Conservation (phyloP, 106 monocot species). For the Platanthera zijinensis region DNA sequence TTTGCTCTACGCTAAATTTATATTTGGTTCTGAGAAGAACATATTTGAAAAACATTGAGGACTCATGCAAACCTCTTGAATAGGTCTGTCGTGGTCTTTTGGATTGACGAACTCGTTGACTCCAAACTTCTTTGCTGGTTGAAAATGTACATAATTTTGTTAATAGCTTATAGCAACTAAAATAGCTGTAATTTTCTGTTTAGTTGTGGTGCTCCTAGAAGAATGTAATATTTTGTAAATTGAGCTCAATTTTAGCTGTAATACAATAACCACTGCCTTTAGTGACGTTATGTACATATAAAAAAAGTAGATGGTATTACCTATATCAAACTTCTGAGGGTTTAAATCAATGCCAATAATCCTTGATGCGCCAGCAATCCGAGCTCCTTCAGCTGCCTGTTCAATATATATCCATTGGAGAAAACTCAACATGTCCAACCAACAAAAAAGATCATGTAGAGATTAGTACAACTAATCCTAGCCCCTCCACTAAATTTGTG, state of each 20-base stretch:
- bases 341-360: constrained; percentile 43
- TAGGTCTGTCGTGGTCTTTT: constrained; percentile 36
- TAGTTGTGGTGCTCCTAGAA: too few species aligned
- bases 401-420: neutral
- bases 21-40: neutral
- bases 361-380: constrained; percentile 34
- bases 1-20: neutral
- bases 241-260: neutral
- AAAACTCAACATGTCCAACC: neutral
- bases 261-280: neutral
- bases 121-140: constrained; percentile 36
- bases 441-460: neutral
- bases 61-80: constrained; percentile 32
- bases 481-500: too few species aligned
- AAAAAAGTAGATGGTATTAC: constrained; percentile 8
- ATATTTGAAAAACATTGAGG: neutral
- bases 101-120: constrained; percentile 41
- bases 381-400: constrained; percentile 43
- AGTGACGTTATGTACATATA: neutral
- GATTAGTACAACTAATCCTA: neutral
- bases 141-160: neutral
- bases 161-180: neutral
- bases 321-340: constrained; percentile 22
- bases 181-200: neutral
- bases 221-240: too few species aligned